phyloP scores from a whole-genome alignment of 768 basidiomycete genomes.

The Agrocybe praecox region DNA sequence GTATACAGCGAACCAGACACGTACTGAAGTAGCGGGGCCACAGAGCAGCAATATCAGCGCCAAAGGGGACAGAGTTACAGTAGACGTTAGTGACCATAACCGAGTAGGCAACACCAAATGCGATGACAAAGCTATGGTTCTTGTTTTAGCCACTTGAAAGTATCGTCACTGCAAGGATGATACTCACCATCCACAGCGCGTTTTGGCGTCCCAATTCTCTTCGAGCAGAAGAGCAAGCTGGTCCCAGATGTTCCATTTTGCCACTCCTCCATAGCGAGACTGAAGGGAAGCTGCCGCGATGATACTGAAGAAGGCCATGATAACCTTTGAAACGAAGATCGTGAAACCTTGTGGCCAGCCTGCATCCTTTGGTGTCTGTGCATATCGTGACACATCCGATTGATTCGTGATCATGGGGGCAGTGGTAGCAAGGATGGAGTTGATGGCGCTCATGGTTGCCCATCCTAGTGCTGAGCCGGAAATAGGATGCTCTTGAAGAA shows the following conservation, averaged over 20 bases:
- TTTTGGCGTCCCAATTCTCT: conserved; percentile 14
- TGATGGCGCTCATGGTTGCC: conserved; percentile 16
- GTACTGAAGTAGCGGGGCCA: conserved; percentile 6
- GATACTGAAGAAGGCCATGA: conserved; percentile 16
- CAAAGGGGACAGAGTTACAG: conserved; percentile 14
- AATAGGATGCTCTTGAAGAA: conserved; percentile 10
- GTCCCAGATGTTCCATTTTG: conserved; percentile 16
- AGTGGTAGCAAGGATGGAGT: conserved; percentile 15
- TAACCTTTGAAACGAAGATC: conserved; percentile 10
- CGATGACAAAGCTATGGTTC: conserved; percentile 9
- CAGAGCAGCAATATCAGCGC: conserved; percentile 15
- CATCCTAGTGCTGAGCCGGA: conserved; percentile 11
- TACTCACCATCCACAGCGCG: conserved; percentile 13
- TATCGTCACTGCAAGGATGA: neutral
- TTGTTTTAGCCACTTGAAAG: neutral
- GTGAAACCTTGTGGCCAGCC: conserved; percentile 17
- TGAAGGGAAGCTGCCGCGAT: conserved; percentile 15
- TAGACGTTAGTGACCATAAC: conserved; percentile 17
- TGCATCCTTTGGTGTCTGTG: conserved; percentile 10
- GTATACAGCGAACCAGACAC: neutral
- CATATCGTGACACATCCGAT: conserved; percentile 17
- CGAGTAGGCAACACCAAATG: conserved; percentile 12
- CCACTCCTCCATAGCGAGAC: conserved; percentile 13
- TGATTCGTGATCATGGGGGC: conserved; percentile 18
- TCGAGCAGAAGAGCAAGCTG: conserved; percentile 11